Percentiles rank a stretch among this genome's conserved stretches.
phyloP scores from a whole-genome alignment of 2,329 filamentous ascomycete genomes.

The Harringtonia lauricola region DNA sequence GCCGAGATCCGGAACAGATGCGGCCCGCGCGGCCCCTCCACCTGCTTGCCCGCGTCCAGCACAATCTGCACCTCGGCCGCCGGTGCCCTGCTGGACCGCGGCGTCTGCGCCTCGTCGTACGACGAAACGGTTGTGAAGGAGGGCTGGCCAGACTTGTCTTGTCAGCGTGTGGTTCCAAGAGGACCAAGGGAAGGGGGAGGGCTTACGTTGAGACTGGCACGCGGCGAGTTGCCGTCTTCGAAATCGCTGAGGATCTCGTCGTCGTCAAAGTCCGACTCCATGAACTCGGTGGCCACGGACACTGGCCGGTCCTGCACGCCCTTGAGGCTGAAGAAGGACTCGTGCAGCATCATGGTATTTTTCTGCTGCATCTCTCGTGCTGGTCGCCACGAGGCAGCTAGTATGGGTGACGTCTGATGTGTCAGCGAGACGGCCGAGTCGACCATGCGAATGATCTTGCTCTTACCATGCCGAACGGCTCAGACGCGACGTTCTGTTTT shows the following conservation, averaged over 20 bases:
- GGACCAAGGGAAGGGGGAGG: background rate
- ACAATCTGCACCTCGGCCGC: constrained; percentile 48
- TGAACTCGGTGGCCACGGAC: constrained; percentile 66
- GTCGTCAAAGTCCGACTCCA: constrained; percentile 66
- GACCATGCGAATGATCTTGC: background rate
- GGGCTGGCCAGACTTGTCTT: constrained; percentile 49
- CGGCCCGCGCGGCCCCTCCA: constrained; percentile 73
- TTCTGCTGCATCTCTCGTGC: constrained; percentile 42
- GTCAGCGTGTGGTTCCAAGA: background rate
- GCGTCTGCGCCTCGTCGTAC: constrained; percentile 73
- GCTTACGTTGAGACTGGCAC: constrained; percentile 60
- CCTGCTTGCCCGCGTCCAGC: constrained; percentile 46
- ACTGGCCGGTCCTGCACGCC: constrained; percentile 44
- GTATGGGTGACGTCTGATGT: constrained; percentile 11
- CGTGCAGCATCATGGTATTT: constrained; percentile 27
- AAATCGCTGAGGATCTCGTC: constrained; percentile 47
- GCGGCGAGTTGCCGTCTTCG: constrained; percentile 53
- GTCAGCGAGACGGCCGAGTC: background rate
- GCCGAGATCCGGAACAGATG: constrained; percentile 73
- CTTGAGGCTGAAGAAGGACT: constrained; percentile 51
- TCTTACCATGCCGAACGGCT: constrained; percentile 3
- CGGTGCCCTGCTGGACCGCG: constrained; percentile 52
- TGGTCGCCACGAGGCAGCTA: constrained; percentile 18
- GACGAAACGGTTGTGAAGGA: constrained; percentile 83
- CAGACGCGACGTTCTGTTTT: background rate